Evolutionary conservation across 2,329 filamentous ascomycete species (phyloP), one percentile per base, ranked within the genome.

Genomic region (Hypomyces rosellus): DNA sequence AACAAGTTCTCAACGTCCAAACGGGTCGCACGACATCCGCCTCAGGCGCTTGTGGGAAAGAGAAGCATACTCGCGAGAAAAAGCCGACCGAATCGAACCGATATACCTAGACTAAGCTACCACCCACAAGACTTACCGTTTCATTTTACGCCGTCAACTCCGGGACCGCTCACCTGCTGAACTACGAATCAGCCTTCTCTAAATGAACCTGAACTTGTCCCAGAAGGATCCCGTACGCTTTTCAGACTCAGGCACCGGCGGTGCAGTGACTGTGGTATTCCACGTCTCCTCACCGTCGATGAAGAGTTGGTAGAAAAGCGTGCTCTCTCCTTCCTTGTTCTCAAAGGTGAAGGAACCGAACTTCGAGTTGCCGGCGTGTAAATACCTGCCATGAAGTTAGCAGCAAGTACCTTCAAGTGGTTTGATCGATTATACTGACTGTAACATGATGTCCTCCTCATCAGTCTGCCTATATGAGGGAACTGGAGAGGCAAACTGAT

Each of bases 401-500:
- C 33, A 30, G 9, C 5, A n/a, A 18, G 5, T 5, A 18, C 9
- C 5, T 4, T 13, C 3, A 34, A 12, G 11, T 2, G 9, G 45
- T 30, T 16, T 13, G n/a, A 13, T 41, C 9, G n/a, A n/a, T n/a
- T n/a, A n/a, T 15, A 80, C 79, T 73, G 80, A 95, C 82, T 92
- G 89, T 56, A 97, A 76, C 63, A 85, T 78, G 11, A 96, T 81
- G 68, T 97, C 93, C 59, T 91, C 83, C 1, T 84, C 77, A 57
- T 95, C 89, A 1, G 78, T 81, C 68, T 96, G 89, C 57, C 75
- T 76, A 67, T 97, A 99, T 0, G 89, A 92, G 2, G 85, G 78
- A 20, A 92, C 72, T 0, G 93, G 93, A 4, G 93, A 79, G 59
- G 93, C 96, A 64, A 99, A 99, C 77, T 97, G 95, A 65, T 85